Conservation (phyloP, 2,329 filamentous ascomycete genomes). For the Fragosphaeria purpurea region DNA sequence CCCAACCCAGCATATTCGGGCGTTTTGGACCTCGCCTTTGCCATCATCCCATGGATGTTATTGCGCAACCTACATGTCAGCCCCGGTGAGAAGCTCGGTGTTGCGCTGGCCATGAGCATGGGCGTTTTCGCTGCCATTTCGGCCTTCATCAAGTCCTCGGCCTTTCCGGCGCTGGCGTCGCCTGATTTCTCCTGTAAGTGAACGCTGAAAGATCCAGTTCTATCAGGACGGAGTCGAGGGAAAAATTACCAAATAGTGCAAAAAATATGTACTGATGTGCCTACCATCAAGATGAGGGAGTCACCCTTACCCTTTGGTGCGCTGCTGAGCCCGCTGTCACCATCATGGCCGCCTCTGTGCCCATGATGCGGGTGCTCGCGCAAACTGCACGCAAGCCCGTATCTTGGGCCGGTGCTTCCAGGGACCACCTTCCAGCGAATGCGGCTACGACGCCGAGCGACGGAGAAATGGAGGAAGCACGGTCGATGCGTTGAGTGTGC, state of each 20-base stretch:
- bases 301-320: conserved; percentile 13
- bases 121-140: conserved; percentile 18
- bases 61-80: conserved; percentile 23
- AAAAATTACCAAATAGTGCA: too few relatives aligned
- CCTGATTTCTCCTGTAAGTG: conserved; percentile 9
- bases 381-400: conserved; percentile 1
- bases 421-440: background rate
- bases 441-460: background rate
- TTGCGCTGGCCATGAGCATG: conserved; percentile 25
- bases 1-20: conserved; percentile 17
- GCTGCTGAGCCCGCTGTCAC: conserved; percentile 20
- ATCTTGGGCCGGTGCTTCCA: too few relatives aligned
- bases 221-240: too few relatives aligned
- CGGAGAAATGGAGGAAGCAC: too few relatives aligned
- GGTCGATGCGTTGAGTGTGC: too few relatives aligned
- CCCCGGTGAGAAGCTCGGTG: conserved; percentile 22
- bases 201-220: too few relatives aligned
- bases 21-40: conserved; percentile 21
- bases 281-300: background rate
- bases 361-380: conserved; percentile 20
- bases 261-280: too few relatives aligned
- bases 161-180: background rate
- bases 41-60: conserved; percentile 22
- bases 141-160: conserved; percentile 4
- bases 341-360: conserved; percentile 22